Conservation (phyloP, 176 grass and related monocot species). For the Elaeis guineensis region DNA sequence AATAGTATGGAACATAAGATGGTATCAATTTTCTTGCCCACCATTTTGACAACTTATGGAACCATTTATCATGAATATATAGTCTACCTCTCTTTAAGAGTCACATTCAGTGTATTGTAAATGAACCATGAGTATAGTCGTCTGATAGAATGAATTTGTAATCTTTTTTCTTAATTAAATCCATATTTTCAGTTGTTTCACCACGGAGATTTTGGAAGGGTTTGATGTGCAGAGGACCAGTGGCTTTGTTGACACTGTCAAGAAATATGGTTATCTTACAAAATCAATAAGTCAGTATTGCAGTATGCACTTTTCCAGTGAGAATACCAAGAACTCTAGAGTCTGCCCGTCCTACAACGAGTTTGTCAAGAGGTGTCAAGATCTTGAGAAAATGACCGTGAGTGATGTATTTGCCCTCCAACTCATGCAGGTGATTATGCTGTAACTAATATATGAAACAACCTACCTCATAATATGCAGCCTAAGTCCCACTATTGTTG, state of each 20-base stretch:
- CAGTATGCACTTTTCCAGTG: conserved; percentile 33
- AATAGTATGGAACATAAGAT: no score
- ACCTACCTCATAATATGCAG: no score
- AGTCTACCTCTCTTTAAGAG: no score
- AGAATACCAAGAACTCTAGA: conserved; percentile 10
- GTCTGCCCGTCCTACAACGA: conserved; percentile 51
- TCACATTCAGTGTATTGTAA: no score
- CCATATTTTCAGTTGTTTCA: conserved; percentile 73
- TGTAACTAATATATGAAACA: no score
- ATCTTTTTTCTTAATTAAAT: no score
- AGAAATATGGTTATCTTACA: conserved; percentile 53
- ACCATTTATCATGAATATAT: no score
- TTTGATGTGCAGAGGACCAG: conserved; percentile 81
- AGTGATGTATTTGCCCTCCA: conserved; percentile 77
- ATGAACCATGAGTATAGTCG: no score
- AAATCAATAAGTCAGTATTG: conserved; percentile 61
- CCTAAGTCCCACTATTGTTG: no score
- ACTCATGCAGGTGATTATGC: conserved; percentile 85
- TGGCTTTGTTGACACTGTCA: conserved; percentile 65
- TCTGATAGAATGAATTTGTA: no score
- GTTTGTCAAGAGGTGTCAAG: conserved; percentile 53
- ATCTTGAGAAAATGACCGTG: conserved; percentile 60
- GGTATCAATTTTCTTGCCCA: no score
- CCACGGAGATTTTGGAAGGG: conserved; percentile 73
- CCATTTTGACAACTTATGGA: no score